Evolutionary conservation across 2,329 filamentous ascomycete genomes (phyloP).

Genomic region (Macroventuria anomochaeta): DNA sequence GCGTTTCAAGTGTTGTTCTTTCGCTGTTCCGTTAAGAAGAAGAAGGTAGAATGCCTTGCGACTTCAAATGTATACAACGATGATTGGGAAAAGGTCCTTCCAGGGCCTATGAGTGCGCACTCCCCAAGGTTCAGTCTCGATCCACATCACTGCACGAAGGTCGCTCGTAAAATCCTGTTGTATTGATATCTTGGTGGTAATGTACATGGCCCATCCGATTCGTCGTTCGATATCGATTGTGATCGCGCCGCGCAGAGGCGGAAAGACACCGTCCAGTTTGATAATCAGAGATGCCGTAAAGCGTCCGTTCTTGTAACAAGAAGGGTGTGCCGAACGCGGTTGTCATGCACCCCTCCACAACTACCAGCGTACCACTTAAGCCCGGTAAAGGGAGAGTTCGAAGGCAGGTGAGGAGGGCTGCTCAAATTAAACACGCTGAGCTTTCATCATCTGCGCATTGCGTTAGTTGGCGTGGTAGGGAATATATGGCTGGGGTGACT

Average conservation of each 20-base stretch:
- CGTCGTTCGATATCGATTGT: conserved; percentile 3
- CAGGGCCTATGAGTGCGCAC: not conserved
- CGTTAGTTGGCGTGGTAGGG: conserved; percentile 31
- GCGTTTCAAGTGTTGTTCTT: conserved; percentile 39
- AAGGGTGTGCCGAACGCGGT: conserved; percentile 98
- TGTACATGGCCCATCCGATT: conserved; percentile 15
- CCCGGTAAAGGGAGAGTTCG: conserved; percentile 87
- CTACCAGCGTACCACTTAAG: conserved; percentile 82
- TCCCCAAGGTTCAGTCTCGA: not conserved
- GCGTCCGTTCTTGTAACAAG: conserved; percentile 98
- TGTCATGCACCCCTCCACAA: conserved; percentile 80
- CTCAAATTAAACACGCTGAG: conserved; percentile 95
- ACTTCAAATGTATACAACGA: conserved; percentile 40
- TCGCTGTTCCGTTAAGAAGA: conserved; percentile 47
- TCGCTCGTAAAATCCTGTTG: conserved; percentile 1
- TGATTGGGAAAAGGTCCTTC: not conserved
- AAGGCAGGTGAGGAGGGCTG: conserved; percentile 69
- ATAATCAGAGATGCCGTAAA: conserved; percentile 95
- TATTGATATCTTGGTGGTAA: conserved; percentile 15
- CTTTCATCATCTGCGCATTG: conserved; percentile 92
- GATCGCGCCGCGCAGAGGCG: conserved; percentile 8
- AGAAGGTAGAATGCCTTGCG: conserved; percentile 35
- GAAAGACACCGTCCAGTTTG: conserved; percentile 62
- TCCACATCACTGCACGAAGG: conserved; percentile 1
- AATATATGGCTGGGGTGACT: conserved; percentile 53